Percentiles rank a stretch among this genome's conserved stretches.
Evolutionary conservation across 192 early-diverging fungal genomes (phyloP).

Genomic region (Lunasporangiospora selenospora): DNA sequence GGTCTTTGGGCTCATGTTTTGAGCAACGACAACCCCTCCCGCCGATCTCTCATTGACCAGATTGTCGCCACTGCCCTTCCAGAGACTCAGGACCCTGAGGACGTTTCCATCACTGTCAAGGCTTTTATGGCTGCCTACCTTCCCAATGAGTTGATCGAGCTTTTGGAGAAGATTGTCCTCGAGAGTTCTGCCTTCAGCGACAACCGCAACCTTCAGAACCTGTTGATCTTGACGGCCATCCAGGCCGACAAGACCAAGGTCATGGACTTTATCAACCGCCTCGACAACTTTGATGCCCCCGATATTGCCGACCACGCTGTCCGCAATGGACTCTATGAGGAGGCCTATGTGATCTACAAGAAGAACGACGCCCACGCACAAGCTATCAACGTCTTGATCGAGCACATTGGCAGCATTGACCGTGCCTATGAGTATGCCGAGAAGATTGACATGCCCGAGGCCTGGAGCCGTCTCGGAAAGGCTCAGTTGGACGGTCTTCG

Average conservation of each 20-base stretch:
- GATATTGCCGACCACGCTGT: conserved; percentile 98
- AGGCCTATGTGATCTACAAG: conserved; percentile 97
- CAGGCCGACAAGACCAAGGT: conserved; percentile 89
- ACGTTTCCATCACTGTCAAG: conserved; percentile 97
- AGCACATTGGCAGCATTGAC: conserved; percentile 91
- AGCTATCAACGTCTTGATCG: conserved; percentile 92
- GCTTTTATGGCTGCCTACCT: conserved; percentile 98
- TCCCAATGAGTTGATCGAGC: conserved; percentile 95
- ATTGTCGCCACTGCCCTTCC: conserved; percentile 90
- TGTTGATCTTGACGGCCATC: conserved; percentile 97
- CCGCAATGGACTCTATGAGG: conserved; percentile 88
- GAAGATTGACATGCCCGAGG: conserved; percentile 86
- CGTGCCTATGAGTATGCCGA: conserved; percentile 98
- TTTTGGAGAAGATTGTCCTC: conserved; percentile 95
- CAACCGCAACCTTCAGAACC: conserved; percentile 96
- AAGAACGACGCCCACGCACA: conserved; percentile 89
- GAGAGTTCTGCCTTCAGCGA: conserved; percentile 93
- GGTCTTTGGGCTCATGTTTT: conserved; percentile 89
- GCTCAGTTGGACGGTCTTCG: conserved; percentile 91
- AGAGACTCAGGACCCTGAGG: conserved; percentile 96
- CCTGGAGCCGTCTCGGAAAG: conserved; percentile 96
- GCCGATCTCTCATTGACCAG: conserved; percentile 94
- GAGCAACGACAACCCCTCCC: conserved; percentile 78
- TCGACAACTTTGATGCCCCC: conserved; percentile 96
- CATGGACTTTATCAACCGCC: conserved; percentile 85